Conservation (phyloP, 148 eudicot species). For the Rheum nobile region DNA sequence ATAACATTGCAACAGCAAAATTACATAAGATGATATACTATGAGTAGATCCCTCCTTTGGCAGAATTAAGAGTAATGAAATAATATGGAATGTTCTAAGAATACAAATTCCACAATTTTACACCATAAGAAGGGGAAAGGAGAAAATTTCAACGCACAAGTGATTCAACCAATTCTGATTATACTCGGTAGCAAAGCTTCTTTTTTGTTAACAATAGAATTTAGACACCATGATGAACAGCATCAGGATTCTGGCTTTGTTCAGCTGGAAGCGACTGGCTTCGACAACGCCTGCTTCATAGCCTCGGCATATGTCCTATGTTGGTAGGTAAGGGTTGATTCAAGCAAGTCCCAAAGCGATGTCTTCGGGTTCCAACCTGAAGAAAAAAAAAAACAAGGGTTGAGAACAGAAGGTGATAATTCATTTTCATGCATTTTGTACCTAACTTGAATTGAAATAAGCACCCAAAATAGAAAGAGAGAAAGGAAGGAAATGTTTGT, state of each 20-base stretch:
- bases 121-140: background rate
- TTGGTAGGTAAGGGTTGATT: slow-evolving; percentile 93
- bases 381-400: background rate
- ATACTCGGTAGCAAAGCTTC: background rate
- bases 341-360: slow-evolving; percentile 98
- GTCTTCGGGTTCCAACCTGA: slow-evolving; percentile 96
- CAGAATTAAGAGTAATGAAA: background rate
- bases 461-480: too few species aligned
- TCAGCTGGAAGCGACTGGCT: slow-evolving; percentile 57
- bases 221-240: background rate
- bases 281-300: slow-evolving; percentile 61
- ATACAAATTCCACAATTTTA: slow-evolving; percentile 4
- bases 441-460: background rate
- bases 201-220: background rate
- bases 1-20: background rate
- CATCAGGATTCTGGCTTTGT: background rate
- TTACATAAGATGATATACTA: background rate
- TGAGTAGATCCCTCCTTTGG: background rate
- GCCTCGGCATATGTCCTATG: slow-evolving; percentile 98
- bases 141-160: background rate
- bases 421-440: too few species aligned
- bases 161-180: background rate
- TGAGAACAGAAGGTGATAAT: background rate
- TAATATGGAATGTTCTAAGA: background rate
- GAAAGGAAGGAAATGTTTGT: background rate